A percentile compares a stretch with the other conserved stretches of the same genome.
phyloP scores from a whole-genome alignment of 306 rosid genomes.

The Geum urbanum region DNA sequence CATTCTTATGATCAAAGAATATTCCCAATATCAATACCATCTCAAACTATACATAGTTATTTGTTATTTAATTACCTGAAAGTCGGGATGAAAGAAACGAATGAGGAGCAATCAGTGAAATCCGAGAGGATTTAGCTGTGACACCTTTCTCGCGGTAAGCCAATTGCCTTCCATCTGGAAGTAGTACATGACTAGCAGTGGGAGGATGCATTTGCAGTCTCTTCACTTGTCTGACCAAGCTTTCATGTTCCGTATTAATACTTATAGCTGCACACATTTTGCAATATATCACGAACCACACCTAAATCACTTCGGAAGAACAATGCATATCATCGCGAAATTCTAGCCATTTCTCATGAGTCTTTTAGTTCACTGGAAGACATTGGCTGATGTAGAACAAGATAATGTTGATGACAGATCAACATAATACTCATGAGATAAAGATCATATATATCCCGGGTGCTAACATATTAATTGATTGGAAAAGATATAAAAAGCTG shows the following conservation, averaged over 20 bases:
- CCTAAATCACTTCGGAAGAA: not conserved
- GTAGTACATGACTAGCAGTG: constrained; percentile 63
- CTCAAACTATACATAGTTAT: not conserved
- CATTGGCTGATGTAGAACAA: not conserved
- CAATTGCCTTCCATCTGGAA: constrained; percentile 90
- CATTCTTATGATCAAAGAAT: not conserved
- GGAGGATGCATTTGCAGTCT: constrained; percentile 68
- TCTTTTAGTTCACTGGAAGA: not conserved
- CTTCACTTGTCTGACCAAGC: constrained; percentile 38
- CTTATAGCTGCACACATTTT: constrained; percentile 52
- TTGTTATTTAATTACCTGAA: constrained; percentile 45
- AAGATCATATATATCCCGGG: not conserved
- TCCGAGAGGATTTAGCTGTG: constrained; percentile 57
- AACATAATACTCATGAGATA: not conserved
- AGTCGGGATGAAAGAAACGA: constrained; percentile 88
- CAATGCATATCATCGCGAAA: not conserved
- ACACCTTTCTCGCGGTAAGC: constrained; percentile 82
- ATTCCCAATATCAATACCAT: constrained; percentile 2
- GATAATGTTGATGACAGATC: not conserved
- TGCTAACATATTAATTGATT: not conserved
- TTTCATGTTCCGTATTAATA: constrained; percentile 42
- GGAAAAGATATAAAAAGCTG: not conserved
- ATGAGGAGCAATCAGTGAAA: constrained; percentile 77
- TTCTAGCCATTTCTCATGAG: too few relatives aligned
- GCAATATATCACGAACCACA: constrained; percentile 12